Base-by-base conservation (phyloP, 257 asterid genomes). In the Ehretia macrophylla region DNA sequence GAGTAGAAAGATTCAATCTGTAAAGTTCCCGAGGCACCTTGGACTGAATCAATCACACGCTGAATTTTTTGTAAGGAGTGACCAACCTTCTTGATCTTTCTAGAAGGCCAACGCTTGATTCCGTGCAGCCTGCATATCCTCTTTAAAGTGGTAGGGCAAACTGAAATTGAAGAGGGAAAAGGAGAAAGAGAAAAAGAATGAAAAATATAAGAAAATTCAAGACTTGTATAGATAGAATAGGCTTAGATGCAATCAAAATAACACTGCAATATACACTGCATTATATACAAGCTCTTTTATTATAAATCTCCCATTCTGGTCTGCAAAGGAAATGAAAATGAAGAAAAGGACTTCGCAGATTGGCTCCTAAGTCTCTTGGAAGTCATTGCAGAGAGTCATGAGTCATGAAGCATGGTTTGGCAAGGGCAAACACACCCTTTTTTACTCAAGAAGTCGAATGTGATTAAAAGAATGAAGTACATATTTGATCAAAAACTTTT, bases 81-180 rank as follows among this genome's bases (percentile, higher is more conserved):
- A 0, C 94, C 98, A 3, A 91, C 98, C 65, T 91, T 91, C 87
- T 88, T 91, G 76, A 91, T 82, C 71, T 86, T 91, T 23, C 95
- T 79, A 58, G 96, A 91, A 55, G 98, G 98, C 98, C 98, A 91
- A 32, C 98, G 95, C 55, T 82, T 87, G 23, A 91, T 88, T 17
- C 97, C 97, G 17, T 88, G 85, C 58, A 84, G 94, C 74, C 98
- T 77, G 83, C 98, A 91, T 82, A 91, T 88, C 82, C 96, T 84
- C 88, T 91, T 91, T 88, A 91, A 75, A 10, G 98, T 91, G 20
- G 98, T 91, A 18, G 96, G 95, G 58, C 98, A 91, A 67, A 91
- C 98, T 91, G 87, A 38, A 42, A 42, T 16, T 9, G 20, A 38
- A 64, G 62, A 42, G 56, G 32, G 11, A 32, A 37, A 17, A 44